Evolutionary conservation across 176 grass and related monocot genomes (phyloP), one percentile per base, ranked within the genome.

Genomic region (Neostapfia colusana): DNA sequence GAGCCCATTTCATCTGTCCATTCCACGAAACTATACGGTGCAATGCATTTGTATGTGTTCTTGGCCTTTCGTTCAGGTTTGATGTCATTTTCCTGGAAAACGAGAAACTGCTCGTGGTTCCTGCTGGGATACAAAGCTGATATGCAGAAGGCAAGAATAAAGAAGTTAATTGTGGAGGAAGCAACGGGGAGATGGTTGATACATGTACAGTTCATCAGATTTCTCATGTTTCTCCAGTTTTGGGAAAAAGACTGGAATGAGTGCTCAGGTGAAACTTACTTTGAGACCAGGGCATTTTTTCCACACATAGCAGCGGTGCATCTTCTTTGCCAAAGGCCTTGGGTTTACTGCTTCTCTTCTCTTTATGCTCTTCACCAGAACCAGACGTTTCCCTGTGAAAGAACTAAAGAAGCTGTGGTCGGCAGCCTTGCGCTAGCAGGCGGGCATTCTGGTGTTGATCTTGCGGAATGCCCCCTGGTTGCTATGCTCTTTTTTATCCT

Each of bases 161-260:
- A 97, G 90, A 90, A 97, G 73, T 93, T 87, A 88, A 93, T 91
- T 97, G 90, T 54, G 69, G 80, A 48, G 31, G 80, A 97, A 93
- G 93, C 85, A 97, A 97, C 51, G 72, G 43, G 82, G 86, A 76
- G 53, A 77, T 82, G 74, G n/a, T n/a, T 20, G 78, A n/a, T 69
- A 77, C 75, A 63, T 83, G 62, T n/a, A n/a, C 80, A 85, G 85
- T 82, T 75, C 79, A 79, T 70, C 82, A 65, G 74, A 67, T 88
- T 84, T n/a, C 89, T 58, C 81, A 35, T 88, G 90, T 80, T 79
- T 76, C 26, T 10, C 61, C 79, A 83, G 57, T 73, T 93, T 37
- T 76, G 80, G 88, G 45, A 50, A 80, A 90, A 97, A 83, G 88
- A 65, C 38, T 13, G 36, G 85, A 92, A 93, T 90, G 87, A 91